These are phyloP conservation scores for Huntiella decipiens DNA, from an alignment of 2,329 filamentous ascomycete species.

Conservation along the genomic window DNA sequence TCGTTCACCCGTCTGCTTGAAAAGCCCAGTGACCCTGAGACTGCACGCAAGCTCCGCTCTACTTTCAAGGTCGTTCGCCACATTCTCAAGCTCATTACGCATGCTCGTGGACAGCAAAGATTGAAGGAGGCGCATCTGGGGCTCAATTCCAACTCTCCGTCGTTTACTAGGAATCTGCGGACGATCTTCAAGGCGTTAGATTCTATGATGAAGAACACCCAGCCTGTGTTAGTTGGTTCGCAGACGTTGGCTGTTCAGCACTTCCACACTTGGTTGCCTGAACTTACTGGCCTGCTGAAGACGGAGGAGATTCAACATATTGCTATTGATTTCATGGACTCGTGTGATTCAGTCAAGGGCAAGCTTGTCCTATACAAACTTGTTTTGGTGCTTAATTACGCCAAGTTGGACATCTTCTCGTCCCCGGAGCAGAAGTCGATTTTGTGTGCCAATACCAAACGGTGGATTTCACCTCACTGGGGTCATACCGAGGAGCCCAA, in stretches of 20 bases:
- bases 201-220: slow-evolving; percentile 69
- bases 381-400: slow-evolving; percentile 81
- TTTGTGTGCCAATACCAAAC: slow-evolving; percentile 61
- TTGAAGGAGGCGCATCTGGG: slow-evolving; percentile 77
- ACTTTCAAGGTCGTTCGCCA: slow-evolving; percentile 91
- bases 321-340: slow-evolving; percentile 83
- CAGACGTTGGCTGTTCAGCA: slow-evolving; percentile 92
- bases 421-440: slow-evolving; percentile 55
- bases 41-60: slow-evolving; percentile 65
- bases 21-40: slow-evolving; percentile 66
- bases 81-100: slow-evolving; percentile 85
- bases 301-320: slow-evolving; percentile 79
- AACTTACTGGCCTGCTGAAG: slow-evolving; percentile 56
- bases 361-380: slow-evolving; percentile 86
- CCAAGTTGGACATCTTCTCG: slow-evolving; percentile 61
- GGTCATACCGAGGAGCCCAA: slow-evolving; percentile 53
- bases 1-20: slow-evolving; percentile 72
- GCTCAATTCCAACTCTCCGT: slow-evolving; percentile 52
- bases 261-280: slow-evolving; percentile 93
- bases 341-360: slow-evolving; percentile 70
- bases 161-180: slow-evolving; percentile 66
- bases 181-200: slow-evolving; percentile 82
- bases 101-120: slow-evolving; percentile 68
- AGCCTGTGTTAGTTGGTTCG: slow-evolving; percentile 73
- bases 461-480: slow-evolving; percentile 92